Percentiles rank a stretch among this genome's conserved stretches.
phyloP scores from a whole-genome alignment of 140 eudicot species.

The Cichorium intybus region DNA sequence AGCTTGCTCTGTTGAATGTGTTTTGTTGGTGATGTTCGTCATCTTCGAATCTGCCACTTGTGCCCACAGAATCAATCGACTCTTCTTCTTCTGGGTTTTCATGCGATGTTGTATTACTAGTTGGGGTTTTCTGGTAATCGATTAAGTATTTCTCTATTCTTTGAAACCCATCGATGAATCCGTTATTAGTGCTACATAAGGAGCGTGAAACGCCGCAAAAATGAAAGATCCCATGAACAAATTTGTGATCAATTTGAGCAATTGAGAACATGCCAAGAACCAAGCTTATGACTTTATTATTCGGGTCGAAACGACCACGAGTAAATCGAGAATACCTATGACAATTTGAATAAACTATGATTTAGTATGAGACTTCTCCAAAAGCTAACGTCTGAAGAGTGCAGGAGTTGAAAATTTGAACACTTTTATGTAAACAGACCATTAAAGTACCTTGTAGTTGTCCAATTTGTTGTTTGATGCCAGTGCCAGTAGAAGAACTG shows the following conservation, averaged over 20 bases:
- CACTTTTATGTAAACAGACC: neutral
- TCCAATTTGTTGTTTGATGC: slow-evolving; percentile 1
- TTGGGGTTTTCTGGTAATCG: slow-evolving; percentile 28
- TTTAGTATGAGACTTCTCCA: neutral
- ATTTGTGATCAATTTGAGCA: slow-evolving; percentile 46
- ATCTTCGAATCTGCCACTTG: slow-evolving; percentile 31
- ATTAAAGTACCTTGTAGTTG: slow-evolving; percentile 7
- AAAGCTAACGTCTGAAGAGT: neutral
- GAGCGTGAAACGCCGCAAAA: slow-evolving; percentile 40
- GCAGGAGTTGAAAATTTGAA: neutral
- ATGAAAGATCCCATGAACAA: slow-evolving; percentile 25
- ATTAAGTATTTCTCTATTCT: slow-evolving; percentile 48
- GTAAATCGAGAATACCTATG: neutral
- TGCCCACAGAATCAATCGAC: slow-evolving; percentile 14
- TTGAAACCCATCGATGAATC: slow-evolving; percentile 40
- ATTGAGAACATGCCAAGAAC: slow-evolving; percentile 56
- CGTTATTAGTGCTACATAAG: slow-evolving; percentile 46
- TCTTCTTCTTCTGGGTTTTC: slow-evolving; percentile 20
- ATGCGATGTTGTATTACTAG: slow-evolving; percentile 17
- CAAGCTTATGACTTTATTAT: slow-evolving; percentile 9
- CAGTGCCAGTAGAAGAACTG: neutral
- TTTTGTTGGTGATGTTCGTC: slow-evolving; percentile 13
- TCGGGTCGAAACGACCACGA: slow-evolving; percentile 21
- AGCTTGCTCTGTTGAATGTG: slow-evolving; percentile 32
- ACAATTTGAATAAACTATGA: neutral